Base-by-base conservation (phyloP, 2,329 filamentous ascomycete genomes). In the Colletotrichum sp. region DNA sequence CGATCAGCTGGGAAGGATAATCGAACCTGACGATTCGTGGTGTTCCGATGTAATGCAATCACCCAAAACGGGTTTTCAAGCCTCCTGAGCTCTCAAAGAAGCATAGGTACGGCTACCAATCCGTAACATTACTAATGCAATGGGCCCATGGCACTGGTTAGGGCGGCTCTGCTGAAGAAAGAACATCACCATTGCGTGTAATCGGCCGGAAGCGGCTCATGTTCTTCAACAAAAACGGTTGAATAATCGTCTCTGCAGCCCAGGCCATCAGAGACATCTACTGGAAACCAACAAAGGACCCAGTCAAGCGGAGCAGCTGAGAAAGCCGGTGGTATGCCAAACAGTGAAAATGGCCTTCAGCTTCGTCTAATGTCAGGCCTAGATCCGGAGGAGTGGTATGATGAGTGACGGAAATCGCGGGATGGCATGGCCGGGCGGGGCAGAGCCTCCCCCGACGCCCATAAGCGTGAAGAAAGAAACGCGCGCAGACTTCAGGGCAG, bases 151-250 rank as follows among this genome's bases (percentile, higher is more conserved):
- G 30, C 49, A 49, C 21, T 24, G 26, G 52, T 32, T 59, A 24
- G 39, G 63, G 66, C 26, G 68, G 57, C 55, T 70, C 68, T 70
- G 57, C 57, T 70, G 68, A 70, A 70, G 68, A 70, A 70, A 63
- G 68, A 63, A 24, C 26, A 18, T 44, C 34, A 24, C 36, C 68
- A 71, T 57, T 24, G n/a, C 32, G 21, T 69, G 49, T 69, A 13
- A 28, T 28, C 9, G 9, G 55, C 70, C 73, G 73, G 64, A 65
- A 69, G 70, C 70, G 70, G 73, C 39, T 55, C 39, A 24, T 21
- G 57, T 60, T 26, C n/a, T 16, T 28, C 28, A 28, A 71, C 60
- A 36, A 36, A 34, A 63, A 73, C 44, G 57, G 59, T 36, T 13
- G 26, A 59, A 34, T 10, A 32, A 32, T 30, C 9, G n/a, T 24